These are phyloP conservation scores for Alliaria petiolata DNA, from an alignment of 345 rosid genomes.

Conservation along the genomic window DNA sequence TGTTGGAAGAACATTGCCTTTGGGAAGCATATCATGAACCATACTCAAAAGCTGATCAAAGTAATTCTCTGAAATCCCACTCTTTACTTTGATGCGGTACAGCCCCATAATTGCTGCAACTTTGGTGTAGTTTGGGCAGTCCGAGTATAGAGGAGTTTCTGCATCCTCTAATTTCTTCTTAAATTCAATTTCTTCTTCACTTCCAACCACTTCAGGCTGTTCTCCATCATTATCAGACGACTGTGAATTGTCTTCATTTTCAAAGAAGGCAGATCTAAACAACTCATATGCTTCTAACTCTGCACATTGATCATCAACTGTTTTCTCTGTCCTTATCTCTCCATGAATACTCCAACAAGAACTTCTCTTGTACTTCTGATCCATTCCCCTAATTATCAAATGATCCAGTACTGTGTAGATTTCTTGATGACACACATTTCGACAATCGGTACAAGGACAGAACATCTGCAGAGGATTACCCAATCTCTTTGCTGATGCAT, in stretches of 20 bases:
- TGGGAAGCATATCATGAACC: not conserved
- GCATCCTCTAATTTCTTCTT: not conserved
- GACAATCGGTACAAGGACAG: too few relatives aligned
- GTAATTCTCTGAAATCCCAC: too few relatives aligned
- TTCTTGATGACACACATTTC: not conserved
- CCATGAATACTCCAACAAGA: not conserved
- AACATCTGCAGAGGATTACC: too few relatives aligned
- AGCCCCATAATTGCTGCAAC: too few relatives aligned
- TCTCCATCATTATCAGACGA: not conserved
- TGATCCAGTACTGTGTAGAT: not conserved
- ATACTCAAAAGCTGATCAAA: too few relatives aligned
- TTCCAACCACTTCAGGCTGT: not conserved
- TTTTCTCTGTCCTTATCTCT: not conserved
- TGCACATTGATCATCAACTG: not conserved
- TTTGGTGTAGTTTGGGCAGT: too few relatives aligned
- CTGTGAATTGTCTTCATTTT: too few relatives aligned
- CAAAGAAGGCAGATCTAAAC: not conserved
- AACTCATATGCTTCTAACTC: not conserved
- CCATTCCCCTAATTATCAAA: too few relatives aligned
- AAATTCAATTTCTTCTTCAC: not conserved
- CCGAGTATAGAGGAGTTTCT: not conserved
- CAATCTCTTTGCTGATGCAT: too few relatives aligned
- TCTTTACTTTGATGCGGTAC: too few relatives aligned
- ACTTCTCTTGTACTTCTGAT: not conserved
- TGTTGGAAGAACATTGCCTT: not conserved